These are phyloP conservation scores for Globisporangium solare DNA, from an alignment of 352 stramenopile genomes.

Conservation along the genomic window DNA sequence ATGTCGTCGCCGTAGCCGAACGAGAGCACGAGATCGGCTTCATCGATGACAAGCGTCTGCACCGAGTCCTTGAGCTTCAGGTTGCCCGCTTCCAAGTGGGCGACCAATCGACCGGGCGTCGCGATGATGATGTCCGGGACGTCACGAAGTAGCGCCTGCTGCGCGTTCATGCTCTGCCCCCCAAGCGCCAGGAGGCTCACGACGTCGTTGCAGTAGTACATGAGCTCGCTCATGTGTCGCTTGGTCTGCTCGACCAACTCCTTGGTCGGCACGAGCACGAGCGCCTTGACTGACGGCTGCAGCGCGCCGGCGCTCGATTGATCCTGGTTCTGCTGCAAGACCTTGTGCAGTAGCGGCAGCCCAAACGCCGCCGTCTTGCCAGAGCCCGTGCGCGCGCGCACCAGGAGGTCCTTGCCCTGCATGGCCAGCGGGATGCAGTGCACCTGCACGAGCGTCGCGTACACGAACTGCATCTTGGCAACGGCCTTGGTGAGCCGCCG, in stretches of 20 bases:
- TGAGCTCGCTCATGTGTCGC: slow-evolving; percentile 89
- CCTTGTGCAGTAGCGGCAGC: slow-evolving; percentile 90
- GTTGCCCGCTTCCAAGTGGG: slow-evolving; percentile 77
- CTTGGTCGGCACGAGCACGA: slow-evolving; percentile 97
- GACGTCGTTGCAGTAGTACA: slow-evolving; percentile 96
- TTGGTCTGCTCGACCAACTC: slow-evolving; percentile 96
- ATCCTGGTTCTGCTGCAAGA: slow-evolving; percentile 81
- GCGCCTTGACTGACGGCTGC: slow-evolving; percentile 57
- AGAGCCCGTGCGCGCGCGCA: slow-evolving; percentile 89
- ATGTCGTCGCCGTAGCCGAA: slow-evolving; percentile 95
- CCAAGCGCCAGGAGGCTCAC: slow-evolving; percentile 90
- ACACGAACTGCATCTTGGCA: slow-evolving; percentile 90
- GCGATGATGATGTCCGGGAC: slow-evolving; percentile 92
- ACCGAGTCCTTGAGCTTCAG: slow-evolving; percentile 87
- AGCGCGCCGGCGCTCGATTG: slow-evolving; percentile 22
- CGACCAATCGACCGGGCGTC: slow-evolving; percentile 93
- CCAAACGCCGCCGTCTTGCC: slow-evolving; percentile 94
- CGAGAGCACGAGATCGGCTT: slow-evolving; percentile 98
- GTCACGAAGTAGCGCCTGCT: slow-evolving; percentile 83
- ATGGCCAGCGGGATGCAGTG: slow-evolving; percentile 92
- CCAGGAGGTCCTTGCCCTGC: slow-evolving; percentile 91
- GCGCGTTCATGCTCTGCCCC: slow-evolving; percentile 86
- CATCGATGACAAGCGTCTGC: slow-evolving; percentile 97
- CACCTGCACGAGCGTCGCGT: slow-evolving; percentile 94
- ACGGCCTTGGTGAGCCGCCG: slow-evolving; percentile 89